phyloP scores from a whole-genome alignment of 2,329 filamentous ascomycete genomes.

The Fonsecaea pedrosoi region DNA sequence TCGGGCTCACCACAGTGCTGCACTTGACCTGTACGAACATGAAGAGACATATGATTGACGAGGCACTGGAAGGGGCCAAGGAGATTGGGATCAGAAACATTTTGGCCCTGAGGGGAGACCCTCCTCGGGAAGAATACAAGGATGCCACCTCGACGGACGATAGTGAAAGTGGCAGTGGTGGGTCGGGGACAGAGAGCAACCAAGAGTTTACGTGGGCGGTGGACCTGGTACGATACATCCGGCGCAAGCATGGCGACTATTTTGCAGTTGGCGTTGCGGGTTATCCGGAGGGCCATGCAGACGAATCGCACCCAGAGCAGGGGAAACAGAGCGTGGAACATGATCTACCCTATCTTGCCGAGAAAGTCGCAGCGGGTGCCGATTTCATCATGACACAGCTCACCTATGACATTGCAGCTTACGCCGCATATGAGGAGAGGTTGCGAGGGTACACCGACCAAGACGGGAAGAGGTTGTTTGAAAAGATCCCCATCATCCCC shows the following conservation, averaged over 20 bases:
- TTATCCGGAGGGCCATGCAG: slow-evolving; percentile 94
- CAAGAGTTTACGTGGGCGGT: slow-evolving; percentile 83
- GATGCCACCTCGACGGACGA: slow-evolving; percentile 58
- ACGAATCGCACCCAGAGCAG: slow-evolving; percentile 85
- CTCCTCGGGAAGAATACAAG: slow-evolving; percentile 87
- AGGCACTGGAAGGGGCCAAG: slow-evolving; percentile 88
- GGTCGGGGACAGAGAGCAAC: slow-evolving; percentile 60
- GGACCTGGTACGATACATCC: slow-evolving; percentile 89
- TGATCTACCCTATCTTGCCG: slow-evolving; percentile 85
- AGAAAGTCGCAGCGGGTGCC: slow-evolving; percentile 88
- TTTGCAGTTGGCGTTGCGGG: slow-evolving; percentile 95
- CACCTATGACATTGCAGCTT: slow-evolving; percentile 89
- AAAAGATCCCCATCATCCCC: slow-evolving; percentile 85
- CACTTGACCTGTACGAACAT: slow-evolving; percentile 99
- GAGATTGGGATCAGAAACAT: slow-evolving; percentile 92
- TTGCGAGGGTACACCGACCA: slow-evolving; percentile 83
- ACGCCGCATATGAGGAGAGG: slow-evolving; percentile 76
- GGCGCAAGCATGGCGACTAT: slow-evolving; percentile 84
- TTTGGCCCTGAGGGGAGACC: slow-evolving; percentile 87
- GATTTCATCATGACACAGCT: slow-evolving; percentile 99
- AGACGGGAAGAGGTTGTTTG: slow-evolving; percentile 64
- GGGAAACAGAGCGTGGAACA: slow-evolving; percentile 61
- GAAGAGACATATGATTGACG: slow-evolving; percentile 83
- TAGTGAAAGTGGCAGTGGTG: slow-evolving; percentile 40
- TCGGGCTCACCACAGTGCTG: slow-evolving; percentile 91